Percentiles rank a stretch among this genome's conserved stretches.
These are phyloP conservation scores for Ottelia alismoides DNA, from an alignment of 106 monocot genomes.

Conservation along the genomic window DNA sequence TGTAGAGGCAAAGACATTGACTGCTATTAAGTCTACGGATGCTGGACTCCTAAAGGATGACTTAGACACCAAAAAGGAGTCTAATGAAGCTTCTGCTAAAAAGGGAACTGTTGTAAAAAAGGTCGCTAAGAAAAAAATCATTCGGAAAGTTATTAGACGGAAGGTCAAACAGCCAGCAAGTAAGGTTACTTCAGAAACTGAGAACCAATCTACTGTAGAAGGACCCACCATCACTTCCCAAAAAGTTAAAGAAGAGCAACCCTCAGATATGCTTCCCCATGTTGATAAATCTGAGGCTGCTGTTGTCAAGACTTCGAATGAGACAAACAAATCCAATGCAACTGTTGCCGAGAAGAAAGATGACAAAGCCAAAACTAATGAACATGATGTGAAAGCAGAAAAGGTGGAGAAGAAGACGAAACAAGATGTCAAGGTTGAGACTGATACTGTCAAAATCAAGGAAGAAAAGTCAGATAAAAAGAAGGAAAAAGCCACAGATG, in stretches of 20 bases:
- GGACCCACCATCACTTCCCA: too few relatives aligned
- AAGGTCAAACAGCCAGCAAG: constrained; percentile 23
- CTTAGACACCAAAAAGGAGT: constrained; percentile 6
- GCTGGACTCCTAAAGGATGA: constrained; percentile 12
- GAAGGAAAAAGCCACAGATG: constrained; percentile 6
- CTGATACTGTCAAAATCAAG: constrained; percentile 17
- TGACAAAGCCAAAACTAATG: constrained; percentile 7
- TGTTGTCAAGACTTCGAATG: too few relatives aligned
- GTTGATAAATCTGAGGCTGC: too few relatives aligned
- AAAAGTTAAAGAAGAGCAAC: not conserved
- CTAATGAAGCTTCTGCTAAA: constrained; percentile 4
- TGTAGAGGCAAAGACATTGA: too few relatives aligned
- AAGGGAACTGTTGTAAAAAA: constrained; percentile 26
- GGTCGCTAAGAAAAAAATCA: constrained; percentile 71
- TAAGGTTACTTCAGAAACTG: too few relatives aligned
- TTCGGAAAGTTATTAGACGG: constrained; percentile 66
- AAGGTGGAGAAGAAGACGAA: not conserved
- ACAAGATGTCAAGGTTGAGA: not conserved
- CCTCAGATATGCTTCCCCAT: too few relatives aligned
- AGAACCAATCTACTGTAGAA: too few relatives aligned
- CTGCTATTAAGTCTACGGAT: too few relatives aligned
- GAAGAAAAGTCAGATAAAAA: constrained; percentile 8
- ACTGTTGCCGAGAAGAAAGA: constrained; percentile 11
- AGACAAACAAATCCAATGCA: too few relatives aligned
- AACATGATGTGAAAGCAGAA: too few relatives aligned